Evolutionary conservation across 306 rosid species (phyloP).

Genomic region (Sphenostylis stenocarpa): DNA sequence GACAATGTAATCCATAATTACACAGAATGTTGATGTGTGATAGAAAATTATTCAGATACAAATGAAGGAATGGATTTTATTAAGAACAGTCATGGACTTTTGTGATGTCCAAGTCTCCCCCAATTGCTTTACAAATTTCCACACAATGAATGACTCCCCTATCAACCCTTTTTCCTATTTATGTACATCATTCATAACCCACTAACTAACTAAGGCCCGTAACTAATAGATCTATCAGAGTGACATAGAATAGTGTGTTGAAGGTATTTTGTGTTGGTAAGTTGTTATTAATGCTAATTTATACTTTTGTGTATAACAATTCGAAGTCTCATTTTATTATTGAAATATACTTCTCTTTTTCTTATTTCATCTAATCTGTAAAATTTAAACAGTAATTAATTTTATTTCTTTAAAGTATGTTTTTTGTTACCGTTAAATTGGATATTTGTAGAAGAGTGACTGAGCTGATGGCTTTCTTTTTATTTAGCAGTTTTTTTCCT

Average conservation of each 20-base stretch:
- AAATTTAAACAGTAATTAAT: slow-evolving; percentile 1
- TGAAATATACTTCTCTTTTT: slow-evolving; percentile 11
- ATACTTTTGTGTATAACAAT: not conserved
- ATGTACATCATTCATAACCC: no score
- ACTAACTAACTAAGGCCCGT: no score
- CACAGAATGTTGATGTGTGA: not conserved
- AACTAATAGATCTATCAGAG: no score
- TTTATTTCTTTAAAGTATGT: slow-evolving; percentile 10
- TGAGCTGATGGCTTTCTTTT: not conserved
- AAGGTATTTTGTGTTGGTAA: no score
- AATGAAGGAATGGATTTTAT: no score
- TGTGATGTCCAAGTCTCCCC: not conserved
- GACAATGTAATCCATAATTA: not conserved
- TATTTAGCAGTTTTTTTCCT: not conserved
- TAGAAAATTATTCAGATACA: no score
- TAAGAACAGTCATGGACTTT: not conserved
- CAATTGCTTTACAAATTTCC: not conserved
- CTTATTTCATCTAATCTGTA: not conserved
- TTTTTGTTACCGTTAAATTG: not conserved
- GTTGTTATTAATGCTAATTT: no score
- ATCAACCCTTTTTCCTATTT: no score
- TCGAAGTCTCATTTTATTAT: not conserved
- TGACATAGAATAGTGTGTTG: no score
- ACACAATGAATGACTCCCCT: no score
- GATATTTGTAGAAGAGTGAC: slow-evolving; percentile 6